Percentiles rank a stretch among this genome's conserved stretches.
Evolutionary conservation across 257 asterid species (phyloP).

Genomic region (Plantago elongata): DNA sequence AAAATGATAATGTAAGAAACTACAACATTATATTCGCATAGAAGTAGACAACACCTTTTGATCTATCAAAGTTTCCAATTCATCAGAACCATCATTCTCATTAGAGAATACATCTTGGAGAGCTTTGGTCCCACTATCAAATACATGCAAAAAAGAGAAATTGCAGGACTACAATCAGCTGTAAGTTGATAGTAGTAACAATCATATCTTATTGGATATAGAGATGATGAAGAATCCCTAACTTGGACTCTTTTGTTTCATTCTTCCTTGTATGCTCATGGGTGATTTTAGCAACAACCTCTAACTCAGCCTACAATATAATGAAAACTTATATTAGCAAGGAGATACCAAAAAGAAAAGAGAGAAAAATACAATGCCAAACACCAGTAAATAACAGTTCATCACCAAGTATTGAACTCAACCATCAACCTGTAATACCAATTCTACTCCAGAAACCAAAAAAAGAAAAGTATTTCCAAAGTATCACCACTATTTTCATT

Average conservation of each 20-base stretch:
- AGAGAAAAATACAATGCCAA: not conserved
- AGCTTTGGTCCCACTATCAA: conserved; percentile 55
- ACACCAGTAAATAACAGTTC: conserved; percentile 3
- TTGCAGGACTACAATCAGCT: conserved; percentile 8
- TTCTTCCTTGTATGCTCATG: conserved; percentile 76
- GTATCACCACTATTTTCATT: no score
- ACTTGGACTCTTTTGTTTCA: conserved; percentile 75
- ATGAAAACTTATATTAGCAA: conserved; percentile 17
- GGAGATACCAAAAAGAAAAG: not conserved
- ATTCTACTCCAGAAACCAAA: no score
- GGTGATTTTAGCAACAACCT: conserved; percentile 79
- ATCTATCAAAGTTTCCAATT: conserved; percentile 64
- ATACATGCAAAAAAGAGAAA: conserved; percentile 15
- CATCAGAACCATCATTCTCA: conserved; percentile 75
- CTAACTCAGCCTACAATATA: conserved; percentile 65
- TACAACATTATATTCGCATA: conserved; percentile 3
- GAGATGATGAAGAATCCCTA: conserved; percentile 24
- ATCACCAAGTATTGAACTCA: conserved; percentile 1
- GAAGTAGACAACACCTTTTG: conserved; percentile 46
- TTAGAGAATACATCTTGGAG: conserved; percentile 72
- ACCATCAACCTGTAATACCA: no score
- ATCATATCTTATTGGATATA: conserved; percentile 5
- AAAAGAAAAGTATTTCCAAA: no score
- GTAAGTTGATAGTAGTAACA: conserved; percentile 11
- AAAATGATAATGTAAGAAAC: not conserved